Evolutionary conservation across 2,329 filamentous ascomycete genomes (phyloP).

Genomic region (Magnaporthiopsis incrustans): DNA sequence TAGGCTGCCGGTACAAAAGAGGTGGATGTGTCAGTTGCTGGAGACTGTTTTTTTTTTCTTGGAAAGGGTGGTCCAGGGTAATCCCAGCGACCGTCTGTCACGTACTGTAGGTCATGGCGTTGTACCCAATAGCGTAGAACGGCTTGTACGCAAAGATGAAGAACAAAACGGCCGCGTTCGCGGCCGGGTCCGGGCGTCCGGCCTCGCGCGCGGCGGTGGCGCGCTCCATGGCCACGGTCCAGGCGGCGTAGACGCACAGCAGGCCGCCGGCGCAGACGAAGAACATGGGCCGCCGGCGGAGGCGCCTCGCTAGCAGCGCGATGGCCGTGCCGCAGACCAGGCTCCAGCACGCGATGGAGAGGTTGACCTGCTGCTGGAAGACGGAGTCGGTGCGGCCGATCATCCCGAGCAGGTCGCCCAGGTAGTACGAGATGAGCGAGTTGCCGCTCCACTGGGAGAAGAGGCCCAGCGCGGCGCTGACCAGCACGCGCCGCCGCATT

Average conservation of each 20-base stretch:
- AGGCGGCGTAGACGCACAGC: conserved; percentile 39
- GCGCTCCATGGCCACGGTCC: conserved; percentile 25
- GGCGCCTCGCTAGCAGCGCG: conserved; percentile 34
- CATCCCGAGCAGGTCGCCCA: conserved; percentile 35
- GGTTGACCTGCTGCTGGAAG: conserved; percentile 35
- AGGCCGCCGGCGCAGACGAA: conserved; percentile 35
- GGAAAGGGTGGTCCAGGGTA: no score
- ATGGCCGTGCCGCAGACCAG: conserved; percentile 34
- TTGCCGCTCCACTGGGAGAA: conserved; percentile 48
- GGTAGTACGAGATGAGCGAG: conserved; percentile 42
- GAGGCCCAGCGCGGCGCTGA: conserved; percentile 40
- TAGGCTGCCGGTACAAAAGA: conserved; percentile 15
- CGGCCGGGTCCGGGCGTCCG: background rate
- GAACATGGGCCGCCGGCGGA: conserved; percentile 41
- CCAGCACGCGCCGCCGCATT: conserved; percentile 39
- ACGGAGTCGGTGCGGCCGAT: conserved; percentile 33
- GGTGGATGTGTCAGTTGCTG: no score
- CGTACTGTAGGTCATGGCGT: conserved; percentile 55
- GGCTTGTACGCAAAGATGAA: conserved; percentile 55
- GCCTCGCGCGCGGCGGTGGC: background rate
- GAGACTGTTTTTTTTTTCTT: no score
- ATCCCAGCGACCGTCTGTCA: background rate
- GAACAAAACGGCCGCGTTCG: conserved; percentile 29
- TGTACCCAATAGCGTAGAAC: conserved; percentile 58
- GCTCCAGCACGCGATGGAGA: conserved; percentile 38